Percentiles rank a stretch among this genome's conserved stretches.
These are phyloP conservation scores for Actinomortierella ambigua DNA, from an alignment of 371 early-diverging fungal species.

Conservation along the genomic window DNA sequence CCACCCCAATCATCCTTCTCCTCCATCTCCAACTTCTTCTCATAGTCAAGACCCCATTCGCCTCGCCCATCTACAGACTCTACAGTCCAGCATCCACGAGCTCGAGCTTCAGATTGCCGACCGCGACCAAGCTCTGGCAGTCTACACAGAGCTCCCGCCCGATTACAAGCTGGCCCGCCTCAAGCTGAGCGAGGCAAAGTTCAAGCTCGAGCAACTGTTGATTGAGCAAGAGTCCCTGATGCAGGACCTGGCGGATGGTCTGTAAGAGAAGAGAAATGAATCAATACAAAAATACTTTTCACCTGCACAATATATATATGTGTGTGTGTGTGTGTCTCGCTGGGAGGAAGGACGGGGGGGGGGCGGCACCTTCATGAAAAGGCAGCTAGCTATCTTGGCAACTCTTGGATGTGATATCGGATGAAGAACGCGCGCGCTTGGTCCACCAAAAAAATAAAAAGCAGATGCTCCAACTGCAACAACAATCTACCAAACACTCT, in stretches of 20 bases:
- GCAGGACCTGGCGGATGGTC: slow-evolving; percentile 21
- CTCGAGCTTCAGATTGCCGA: neutral
- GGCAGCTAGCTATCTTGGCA: too few species aligned
- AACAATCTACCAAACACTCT: too few species aligned
- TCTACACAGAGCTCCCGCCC: neutral
- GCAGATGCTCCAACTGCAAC: too few species aligned
- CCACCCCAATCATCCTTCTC: too few species aligned
- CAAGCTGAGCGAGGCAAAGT: slow-evolving; percentile 21
- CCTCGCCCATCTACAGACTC: neutral
- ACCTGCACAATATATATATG: too few species aligned
- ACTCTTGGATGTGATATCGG: too few species aligned
- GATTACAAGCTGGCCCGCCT: slow-evolving; percentile 32
- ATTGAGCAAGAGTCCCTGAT: slow-evolving; percentile 24
- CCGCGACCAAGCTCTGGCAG: neutral
- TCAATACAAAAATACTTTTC: too few species aligned
- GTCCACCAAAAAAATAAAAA: too few species aligned
- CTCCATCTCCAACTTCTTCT: too few species aligned
- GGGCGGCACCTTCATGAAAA: neutral
- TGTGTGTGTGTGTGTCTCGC: too few species aligned
- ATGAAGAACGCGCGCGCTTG: too few species aligned
- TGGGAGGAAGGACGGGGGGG: neutral
- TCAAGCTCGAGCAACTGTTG: slow-evolving; percentile 18
- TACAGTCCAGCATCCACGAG: too few species aligned
- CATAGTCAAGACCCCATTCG: slow-evolving; percentile 7
- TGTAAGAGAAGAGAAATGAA: slow-evolving; percentile 14